phyloP scores from a whole-genome alignment of 116 monocot species.

The Phalaenopsis hybrid region DNA sequence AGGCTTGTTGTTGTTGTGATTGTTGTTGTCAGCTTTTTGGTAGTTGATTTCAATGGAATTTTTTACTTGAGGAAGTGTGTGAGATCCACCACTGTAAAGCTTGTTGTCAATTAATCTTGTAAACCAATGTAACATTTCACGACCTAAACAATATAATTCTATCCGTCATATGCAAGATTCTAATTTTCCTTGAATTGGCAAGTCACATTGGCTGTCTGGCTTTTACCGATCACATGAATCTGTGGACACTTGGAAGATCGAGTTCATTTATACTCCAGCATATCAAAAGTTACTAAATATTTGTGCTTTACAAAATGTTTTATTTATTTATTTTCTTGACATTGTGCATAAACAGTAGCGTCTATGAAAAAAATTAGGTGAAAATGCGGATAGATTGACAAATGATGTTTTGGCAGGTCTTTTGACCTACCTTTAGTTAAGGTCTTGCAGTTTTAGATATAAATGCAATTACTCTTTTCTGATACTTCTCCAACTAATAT shows the following conservation, averaged over 20 bases:
- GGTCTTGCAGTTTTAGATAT: not conserved
- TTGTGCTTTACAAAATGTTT: conserved; percentile 7
- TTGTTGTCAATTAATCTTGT: not conserved
- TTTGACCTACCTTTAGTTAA: not conserved
- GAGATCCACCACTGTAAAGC: not conserved
- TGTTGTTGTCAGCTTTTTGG: not conserved
- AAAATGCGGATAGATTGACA: not conserved
- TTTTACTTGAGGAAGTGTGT: not conserved
- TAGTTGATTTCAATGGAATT: not conserved
- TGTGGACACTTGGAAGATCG: not conserved
- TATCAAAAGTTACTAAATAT: not conserved
- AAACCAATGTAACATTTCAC: not conserved
- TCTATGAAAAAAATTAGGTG: not conserved
- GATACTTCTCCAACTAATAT: not conserved
- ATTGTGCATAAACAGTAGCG: not conserved
- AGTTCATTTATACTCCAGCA: not conserved
- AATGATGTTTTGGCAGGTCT: not conserved
- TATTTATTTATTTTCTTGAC: not conserved
- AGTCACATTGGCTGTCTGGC: not conserved
- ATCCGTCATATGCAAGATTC: not conserved
- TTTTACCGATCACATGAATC: not conserved
- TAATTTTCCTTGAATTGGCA: not conserved
- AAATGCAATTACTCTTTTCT: not conserved
- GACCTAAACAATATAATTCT: not conserved
- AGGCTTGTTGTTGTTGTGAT: no score